phyloP scores from a whole-genome alignment of 2,329 filamentous ascomycete species.

The Stachybotrys elegans region DNA sequence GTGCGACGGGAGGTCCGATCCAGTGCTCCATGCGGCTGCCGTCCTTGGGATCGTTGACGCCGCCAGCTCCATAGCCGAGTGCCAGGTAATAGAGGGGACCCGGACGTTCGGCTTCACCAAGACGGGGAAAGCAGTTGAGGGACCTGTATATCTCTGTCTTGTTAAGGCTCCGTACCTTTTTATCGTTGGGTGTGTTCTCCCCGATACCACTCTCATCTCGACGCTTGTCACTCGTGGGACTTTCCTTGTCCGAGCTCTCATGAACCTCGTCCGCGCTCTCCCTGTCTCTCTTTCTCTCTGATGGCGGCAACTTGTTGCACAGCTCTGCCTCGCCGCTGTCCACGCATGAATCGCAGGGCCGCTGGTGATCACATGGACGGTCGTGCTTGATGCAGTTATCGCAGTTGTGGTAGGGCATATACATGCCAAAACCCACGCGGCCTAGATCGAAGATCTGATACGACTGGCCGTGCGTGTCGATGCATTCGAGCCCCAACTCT shows the following conservation, averaged over 20 bases:
- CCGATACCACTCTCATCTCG: no score
- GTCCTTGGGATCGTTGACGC: conserved; percentile 16
- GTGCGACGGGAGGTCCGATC: conserved; percentile 15
- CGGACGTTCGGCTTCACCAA: no score
- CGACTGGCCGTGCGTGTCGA: conserved; percentile 2
- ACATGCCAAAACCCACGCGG: conserved; percentile 24
- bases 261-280: no score
- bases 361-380: conserved; percentile 28
- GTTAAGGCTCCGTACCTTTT: no score
- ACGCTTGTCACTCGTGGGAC: no score
- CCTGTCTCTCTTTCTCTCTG: no score
- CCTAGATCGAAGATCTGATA: conserved; percentile 19
- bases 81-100: conserved; percentile 29
- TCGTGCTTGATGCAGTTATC: conserved; percentile 13
- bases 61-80: conserved; percentile 19
- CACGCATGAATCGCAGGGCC: conserved; percentile 32
- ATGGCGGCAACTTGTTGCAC: no score
- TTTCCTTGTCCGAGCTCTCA: no score
- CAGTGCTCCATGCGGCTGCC: conserved; percentile 14
- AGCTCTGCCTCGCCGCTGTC: no score
- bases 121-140: conserved; percentile 1
- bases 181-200: no score
- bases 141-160: neutral
- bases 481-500: conserved; percentile 24
- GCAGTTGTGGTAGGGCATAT: conserved; percentile 19